phyloP scores from a whole-genome alignment of 331 rosid species.

The Rosa hybrid region DNA sequence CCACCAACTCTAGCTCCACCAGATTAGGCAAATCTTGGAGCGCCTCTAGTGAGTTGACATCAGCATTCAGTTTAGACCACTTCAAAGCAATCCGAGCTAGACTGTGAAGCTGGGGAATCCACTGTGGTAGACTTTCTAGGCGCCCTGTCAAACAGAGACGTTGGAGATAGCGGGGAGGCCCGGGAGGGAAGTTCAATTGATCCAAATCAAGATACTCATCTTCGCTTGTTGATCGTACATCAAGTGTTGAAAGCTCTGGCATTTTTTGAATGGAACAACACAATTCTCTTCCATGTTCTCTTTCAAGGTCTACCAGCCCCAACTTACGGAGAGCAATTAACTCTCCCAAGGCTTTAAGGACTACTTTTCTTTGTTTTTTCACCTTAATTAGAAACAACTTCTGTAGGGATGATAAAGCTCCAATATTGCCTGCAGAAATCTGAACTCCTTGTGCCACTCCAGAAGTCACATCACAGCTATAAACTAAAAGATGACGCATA shows the following conservation, averaged over 20 bases:
- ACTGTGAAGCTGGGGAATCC: constrained; percentile 10
- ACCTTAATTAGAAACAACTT: constrained; percentile 12
- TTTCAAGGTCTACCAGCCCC: background rate
- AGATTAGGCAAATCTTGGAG: constrained; percentile 15
- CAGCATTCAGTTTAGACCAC: constrained; percentile 7
- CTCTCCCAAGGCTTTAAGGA: background rate
- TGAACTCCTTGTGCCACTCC: background rate
- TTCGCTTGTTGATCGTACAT: background rate
- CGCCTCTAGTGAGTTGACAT: background rate
- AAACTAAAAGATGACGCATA: constrained; percentile 17
- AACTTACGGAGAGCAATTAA: constrained; percentile 8
- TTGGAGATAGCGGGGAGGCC: background rate
- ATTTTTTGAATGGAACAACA: background rate
- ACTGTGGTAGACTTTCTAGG: background rate
- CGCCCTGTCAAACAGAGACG: constrained; percentile 16
- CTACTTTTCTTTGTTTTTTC: background rate
- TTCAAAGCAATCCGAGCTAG: constrained; percentile 3
- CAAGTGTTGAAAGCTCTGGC: background rate
- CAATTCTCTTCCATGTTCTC: background rate
- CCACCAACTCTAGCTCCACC: constrained; percentile 6
- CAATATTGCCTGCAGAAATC: constrained; percentile 7
- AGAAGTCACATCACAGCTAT: background rate
- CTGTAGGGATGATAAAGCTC: constrained; percentile 7
- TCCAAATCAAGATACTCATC: constrained; percentile 16
- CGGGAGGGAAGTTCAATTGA: background rate